Evolutionary conservation across 2,329 filamentous ascomycete species (phyloP).

Genomic region (Hymenoscyphus infarciens): DNA sequence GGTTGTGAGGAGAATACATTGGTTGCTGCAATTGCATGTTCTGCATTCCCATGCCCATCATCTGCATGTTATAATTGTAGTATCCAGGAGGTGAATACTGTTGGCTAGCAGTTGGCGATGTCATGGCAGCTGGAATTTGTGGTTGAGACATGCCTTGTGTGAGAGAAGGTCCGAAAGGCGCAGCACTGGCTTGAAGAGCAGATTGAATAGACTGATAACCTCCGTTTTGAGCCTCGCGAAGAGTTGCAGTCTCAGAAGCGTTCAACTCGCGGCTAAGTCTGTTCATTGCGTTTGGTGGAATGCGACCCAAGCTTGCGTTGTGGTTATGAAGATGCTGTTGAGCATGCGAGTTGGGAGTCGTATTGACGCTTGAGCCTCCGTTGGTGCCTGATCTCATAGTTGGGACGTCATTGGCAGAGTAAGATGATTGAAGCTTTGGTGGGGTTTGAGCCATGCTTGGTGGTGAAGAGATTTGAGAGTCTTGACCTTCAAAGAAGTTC

Average conservation of each 20-base stretch:
- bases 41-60: slow-evolving; percentile 66
- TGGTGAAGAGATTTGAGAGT: slow-evolving; percentile 38
- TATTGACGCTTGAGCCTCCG: slow-evolving; percentile 26
- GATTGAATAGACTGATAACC: slow-evolving; percentile 63
- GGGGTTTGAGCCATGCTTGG: slow-evolving; percentile 55
- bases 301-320: slow-evolving; percentile 77
- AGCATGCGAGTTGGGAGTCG: slow-evolving; percentile 52
- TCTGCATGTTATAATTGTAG: slow-evolving; percentile 48
- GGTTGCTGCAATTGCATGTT: slow-evolving; percentile 55
- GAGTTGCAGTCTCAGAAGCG: slow-evolving; percentile 25
- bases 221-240: slow-evolving; percentile 43
- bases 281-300: slow-evolving; percentile 63
- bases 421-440: slow-evolving; percentile 79
- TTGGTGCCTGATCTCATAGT: slow-evolving; percentile 62
- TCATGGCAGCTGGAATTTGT: slow-evolving; percentile 27
- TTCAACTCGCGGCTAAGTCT: slow-evolving; percentile 70
- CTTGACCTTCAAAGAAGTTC: slow-evolving; percentile 41
- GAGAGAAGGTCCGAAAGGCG: slow-evolving; percentile 69
- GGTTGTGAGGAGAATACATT: slow-evolving; percentile 54
- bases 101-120: slow-evolving; percentile 28
- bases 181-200: slow-evolving; percentile 73
- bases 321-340: slow-evolving; percentile 64
- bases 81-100: slow-evolving; percentile 33
- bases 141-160: slow-evolving; percentile 37
- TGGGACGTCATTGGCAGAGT: slow-evolving; percentile 84